These are phyloP conservation scores for Solanum hybrid DNA, from an alignment of 305 asterid genomes.

Conservation along the genomic window DNA sequence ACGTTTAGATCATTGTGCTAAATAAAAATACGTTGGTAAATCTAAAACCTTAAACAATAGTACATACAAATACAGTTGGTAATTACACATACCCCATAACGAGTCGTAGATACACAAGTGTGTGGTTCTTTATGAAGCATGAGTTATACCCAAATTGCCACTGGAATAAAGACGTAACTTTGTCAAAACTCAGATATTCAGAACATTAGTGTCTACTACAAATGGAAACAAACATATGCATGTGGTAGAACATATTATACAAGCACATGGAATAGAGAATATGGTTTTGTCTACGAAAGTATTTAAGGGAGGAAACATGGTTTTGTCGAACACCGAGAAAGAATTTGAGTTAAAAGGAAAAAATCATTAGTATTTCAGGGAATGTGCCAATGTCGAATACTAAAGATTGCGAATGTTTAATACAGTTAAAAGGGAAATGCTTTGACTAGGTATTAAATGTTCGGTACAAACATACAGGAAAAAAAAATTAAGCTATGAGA, in stretches of 20 bases:
- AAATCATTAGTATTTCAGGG: neutral
- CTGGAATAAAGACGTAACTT: slow-evolving; percentile 31
- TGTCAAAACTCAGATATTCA: neutral
- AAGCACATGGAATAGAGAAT: neutral
- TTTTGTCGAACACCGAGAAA: neutral
- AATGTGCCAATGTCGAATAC: neutral
- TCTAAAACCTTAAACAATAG: neutral
- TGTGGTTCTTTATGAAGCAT: slow-evolving; percentile 77
- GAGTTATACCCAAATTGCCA: slow-evolving; percentile 97
- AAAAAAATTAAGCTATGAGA: neutral
- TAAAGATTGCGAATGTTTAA: neutral
- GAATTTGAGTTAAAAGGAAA: neutral
- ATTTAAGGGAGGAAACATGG: neutral
- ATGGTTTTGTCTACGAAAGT: neutral
- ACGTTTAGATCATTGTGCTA: slow-evolving; percentile 11
- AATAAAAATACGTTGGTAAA: neutral
- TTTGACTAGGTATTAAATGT: neutral
- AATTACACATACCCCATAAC: slow-evolving; percentile 56
- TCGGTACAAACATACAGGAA: neutral
- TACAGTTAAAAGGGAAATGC: neutral
- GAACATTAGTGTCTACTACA: neutral
- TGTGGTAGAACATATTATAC: neutral
- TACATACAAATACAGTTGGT: neutral
- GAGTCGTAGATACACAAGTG: slow-evolving; percentile 71
- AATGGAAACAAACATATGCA: neutral